A percentile compares a stretch with the other conserved stretches of the same genome.
These are phyloP conservation scores for Talaromyces trachyspermus DNA, from an alignment of 495 filamentous ascomycete genomes.

Conservation along the genomic window DNA sequence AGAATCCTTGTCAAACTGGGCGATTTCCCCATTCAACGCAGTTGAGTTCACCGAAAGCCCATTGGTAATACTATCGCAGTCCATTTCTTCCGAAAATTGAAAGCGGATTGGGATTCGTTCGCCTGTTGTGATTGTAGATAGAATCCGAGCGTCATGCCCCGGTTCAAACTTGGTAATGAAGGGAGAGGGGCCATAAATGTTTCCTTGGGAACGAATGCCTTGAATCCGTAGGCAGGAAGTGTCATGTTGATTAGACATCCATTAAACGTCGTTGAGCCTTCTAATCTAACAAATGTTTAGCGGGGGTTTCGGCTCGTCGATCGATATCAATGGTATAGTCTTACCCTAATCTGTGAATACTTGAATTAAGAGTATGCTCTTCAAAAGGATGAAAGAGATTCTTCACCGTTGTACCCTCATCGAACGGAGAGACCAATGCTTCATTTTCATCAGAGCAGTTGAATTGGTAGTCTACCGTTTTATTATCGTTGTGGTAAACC, in stretches of 20 bases:
- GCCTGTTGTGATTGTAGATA: conserved; percentile 24
- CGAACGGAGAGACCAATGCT: conserved; percentile 37
- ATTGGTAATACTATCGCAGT: conserved; percentile 40
- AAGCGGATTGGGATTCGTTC: conserved; percentile 37
- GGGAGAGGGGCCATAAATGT: conserved; percentile 38
- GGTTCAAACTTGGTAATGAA: conserved; percentile 52
- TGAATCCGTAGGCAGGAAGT: conserved; percentile 46
- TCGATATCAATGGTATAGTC: neutral
- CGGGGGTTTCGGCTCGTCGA: neutral
- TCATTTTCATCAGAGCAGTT: conserved; percentile 28
- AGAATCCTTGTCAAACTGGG: conserved; percentile 17
- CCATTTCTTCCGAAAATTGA: conserved; percentile 50
- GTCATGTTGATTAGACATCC: conserved; percentile 43
- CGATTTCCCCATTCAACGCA: conserved; percentile 14
- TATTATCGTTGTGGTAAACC: conserved; percentile 40
- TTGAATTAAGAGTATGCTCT: conserved; percentile 27
- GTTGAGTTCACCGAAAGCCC: conserved; percentile 39
- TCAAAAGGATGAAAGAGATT: conserved; percentile 45
- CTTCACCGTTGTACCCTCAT: conserved; percentile 34
- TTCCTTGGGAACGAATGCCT: conserved; percentile 45
- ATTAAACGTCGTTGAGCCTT: conserved; percentile 22
- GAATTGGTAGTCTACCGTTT: conserved; percentile 31
- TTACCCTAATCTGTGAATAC: conserved; percentile 18
- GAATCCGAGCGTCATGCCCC: conserved; percentile 46
- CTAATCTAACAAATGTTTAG: conserved; percentile 9